These are phyloP conservation scores for Myotisia sp. DNA, from an alignment of 2,329 filamentous ascomycete species.

Conservation along the genomic window DNA sequence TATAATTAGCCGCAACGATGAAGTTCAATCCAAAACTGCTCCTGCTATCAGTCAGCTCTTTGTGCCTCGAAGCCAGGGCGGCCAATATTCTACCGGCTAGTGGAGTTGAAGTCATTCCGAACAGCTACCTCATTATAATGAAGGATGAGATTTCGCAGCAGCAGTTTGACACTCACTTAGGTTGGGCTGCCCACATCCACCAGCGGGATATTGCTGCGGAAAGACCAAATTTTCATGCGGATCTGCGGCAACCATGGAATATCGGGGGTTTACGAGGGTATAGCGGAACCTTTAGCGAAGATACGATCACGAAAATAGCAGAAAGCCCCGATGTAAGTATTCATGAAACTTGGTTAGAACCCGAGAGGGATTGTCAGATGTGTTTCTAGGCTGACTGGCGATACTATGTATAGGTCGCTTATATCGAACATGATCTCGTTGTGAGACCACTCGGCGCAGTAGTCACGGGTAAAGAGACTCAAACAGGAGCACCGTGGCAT, in stretches of 20 bases:
- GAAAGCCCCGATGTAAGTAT: slow-evolving; percentile 2
- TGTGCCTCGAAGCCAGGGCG: too few species aligned
- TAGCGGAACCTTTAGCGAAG: slow-evolving; percentile 7
- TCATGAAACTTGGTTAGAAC: too few species aligned
- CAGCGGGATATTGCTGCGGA: background rate
- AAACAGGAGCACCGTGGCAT: slow-evolving; percentile 19
- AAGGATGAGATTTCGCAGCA: slow-evolving; percentile 3
- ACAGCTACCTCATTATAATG: slow-evolving; percentile 9
- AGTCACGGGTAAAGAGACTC: too few species aligned
- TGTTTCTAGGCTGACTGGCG: background rate
- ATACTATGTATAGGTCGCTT: slow-evolving; percentile 6
- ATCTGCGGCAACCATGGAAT: slow-evolving; percentile 3
- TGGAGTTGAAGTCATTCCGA: slow-evolving; percentile 4
- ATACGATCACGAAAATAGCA: slow-evolving; percentile 6
- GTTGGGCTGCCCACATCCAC: background rate
- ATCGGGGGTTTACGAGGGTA: slow-evolving; percentile 7
- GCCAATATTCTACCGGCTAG: slow-evolving; percentile 6
- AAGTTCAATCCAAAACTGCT: too few species aligned
- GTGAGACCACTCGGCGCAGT: background rate
- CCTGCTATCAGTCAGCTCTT: too few species aligned
- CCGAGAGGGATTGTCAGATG: too few species aligned
- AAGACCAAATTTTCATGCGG: too few species aligned
- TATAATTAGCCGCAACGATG: too few species aligned
- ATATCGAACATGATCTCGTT: slow-evolving; percentile 9
- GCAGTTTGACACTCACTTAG: slow-evolving; percentile 4